Base-by-base conservation (phyloP, 106 monocot genomes). In the Triglochin maritima region DNA sequence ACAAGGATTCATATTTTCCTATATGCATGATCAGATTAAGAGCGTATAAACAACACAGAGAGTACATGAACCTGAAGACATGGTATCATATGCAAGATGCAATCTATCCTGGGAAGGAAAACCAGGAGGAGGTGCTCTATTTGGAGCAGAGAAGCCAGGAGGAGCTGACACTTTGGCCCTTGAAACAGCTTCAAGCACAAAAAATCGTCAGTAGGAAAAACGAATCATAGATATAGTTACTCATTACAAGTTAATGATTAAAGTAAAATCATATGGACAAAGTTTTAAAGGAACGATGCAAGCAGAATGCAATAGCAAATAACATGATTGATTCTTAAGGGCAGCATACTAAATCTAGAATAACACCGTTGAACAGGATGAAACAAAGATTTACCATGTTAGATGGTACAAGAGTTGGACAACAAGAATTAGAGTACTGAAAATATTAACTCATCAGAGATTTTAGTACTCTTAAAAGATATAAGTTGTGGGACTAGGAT, bases 61-160 rank as follows among this genome's bases (percentile, higher is more conserved):
- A 17, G 29, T 47, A 57, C 49, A 57, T 51, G 53, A 57, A 83
- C 95, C 95, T 83, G 85, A 80, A 66, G 41, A 58, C 11, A 75
- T 44, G 56, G 53, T 17, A 11, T 75, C 84, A 57, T 82, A 72
- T 45, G 59, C 43, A 57, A 74, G 77, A 49, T 83, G 81, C 46
- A 71, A 66, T 72, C 77, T 79, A 52, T 79, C 81, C 59, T 77
- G 85, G 70, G 77, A 76, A 59, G 83, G 79, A 75, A 92, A 87
- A 0, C 87, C 92, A 49, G 92, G 87, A 66, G 87, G 89, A 42
- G 85, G 81, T 16, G 85, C 75, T 78, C 87, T 81, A 60, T 43
- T 82, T 65, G 87, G 95, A 67, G 52, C 63, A 49, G 85, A 85
- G 76, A 96, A 96, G 74, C 95, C 95, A 71, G 95, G 95, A 49